Evolutionary conservation across 2,329 filamentous ascomycete species (phyloP), one percentile per base, ranked within the genome.

Genomic region (Harringtonia lauricola): DNA sequence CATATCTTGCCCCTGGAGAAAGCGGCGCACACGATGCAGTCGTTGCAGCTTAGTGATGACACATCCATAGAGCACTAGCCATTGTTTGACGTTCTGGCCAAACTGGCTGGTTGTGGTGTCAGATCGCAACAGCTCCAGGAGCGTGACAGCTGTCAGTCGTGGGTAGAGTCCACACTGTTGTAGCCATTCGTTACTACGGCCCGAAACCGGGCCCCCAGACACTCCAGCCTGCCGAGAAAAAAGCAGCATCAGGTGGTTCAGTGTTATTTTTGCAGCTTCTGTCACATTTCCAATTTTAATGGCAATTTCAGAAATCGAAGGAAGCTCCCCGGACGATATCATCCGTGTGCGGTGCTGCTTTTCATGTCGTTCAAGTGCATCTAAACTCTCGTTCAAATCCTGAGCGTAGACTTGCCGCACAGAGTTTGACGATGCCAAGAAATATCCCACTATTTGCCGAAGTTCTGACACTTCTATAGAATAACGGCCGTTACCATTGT

Each of bases 121-220:
- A 0, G 62, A 64, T 8, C 68, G 60, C 0, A 79, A 54, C 30
- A 71, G 67, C 36, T 69, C 63, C 0, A 79, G 62, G 1, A 77
- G 47, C 0, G 66, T 57, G 0, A 64, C 43, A 0, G 57, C 58
- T 0, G 66, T 71, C 3, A 68, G 47, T 2, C 57, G 60, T 0
- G 74, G 74, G 65, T 67, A 73, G 0, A 75, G 53, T 0, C 61
- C 54, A 0, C 60, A 66, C 0, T 51, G 22, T 10, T 55, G 46
- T 0, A 74, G 61, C 71, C 24, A n/a, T n/a, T n/a, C n/a, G n/a
- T n/a, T 8, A 29, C 8, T 8, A 29, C 8, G 28, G 28, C 28
- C 28, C 13, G 28, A 29, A 29, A n/a, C n/a, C n/a, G n/a, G n/a
- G n/a, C n/a, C n/a, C n/a, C n/a, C n/a, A n/a, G n/a, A n/a, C n/a